A percentile compares a stretch with the other conserved stretches of the same genome.
Evolutionary conservation across 2,329 filamentous ascomycete species (phyloP).

Genomic region (Monosporascus sp.): DNA sequence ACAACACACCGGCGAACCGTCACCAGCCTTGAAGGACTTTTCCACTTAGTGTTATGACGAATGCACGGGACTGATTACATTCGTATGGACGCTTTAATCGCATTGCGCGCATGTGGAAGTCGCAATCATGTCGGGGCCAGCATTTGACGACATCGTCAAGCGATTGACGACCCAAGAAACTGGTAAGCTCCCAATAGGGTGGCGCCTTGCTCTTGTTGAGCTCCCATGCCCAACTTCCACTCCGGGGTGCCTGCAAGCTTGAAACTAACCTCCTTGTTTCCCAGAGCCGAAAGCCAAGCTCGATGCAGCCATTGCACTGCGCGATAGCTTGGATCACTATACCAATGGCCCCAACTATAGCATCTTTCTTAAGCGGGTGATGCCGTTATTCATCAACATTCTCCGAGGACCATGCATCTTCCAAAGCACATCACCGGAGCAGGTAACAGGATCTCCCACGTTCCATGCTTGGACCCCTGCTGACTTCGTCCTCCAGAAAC

Average conservation of each 20-base stretch:
- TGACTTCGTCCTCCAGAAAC: constrained; percentile 51
- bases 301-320: constrained; percentile 77
- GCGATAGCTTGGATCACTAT: constrained; percentile 88
- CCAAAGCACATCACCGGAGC: constrained; percentile 82
- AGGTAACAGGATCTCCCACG: constrained; percentile 50
- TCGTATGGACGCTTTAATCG: constrained; percentile 19
- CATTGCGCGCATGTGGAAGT: constrained; percentile 31
- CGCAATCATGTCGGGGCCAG: constrained; percentile 55
- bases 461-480: constrained; percentile 1
- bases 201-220: no score
- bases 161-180: constrained; percentile 51
- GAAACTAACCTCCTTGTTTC: not conserved
- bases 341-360: constrained; percentile 71
- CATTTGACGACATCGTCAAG: constrained; percentile 60
- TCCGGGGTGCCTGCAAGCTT: not conserved
- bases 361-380: constrained; percentile 77
- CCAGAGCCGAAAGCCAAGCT: constrained; percentile 77
- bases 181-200: constrained; percentile 36
- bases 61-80: constrained; percentile 13
- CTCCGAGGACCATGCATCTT: constrained; percentile 85
- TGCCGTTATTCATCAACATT: constrained; percentile 84
- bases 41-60: not conserved
- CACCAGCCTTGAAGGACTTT: not conserved
- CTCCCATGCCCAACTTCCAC: not conserved
- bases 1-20: not conserved